Evolutionary conservation across 2,329 filamentous ascomycete species (phyloP), one percentile per base, ranked within the genome.

Genomic region (Cladosporium cucumerinum): DNA sequence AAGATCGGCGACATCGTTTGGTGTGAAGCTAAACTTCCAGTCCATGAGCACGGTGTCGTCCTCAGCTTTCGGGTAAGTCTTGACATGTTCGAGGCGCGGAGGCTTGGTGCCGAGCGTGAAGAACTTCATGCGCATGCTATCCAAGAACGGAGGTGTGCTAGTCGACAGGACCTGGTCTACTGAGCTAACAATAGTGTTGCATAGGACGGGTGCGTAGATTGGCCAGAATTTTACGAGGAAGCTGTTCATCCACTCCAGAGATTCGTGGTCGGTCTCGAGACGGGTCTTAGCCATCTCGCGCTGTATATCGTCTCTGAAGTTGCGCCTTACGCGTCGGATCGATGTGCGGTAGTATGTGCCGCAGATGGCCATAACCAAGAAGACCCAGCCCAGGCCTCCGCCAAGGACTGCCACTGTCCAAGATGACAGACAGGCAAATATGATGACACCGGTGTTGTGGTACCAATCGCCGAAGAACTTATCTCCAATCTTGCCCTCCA

Each of bases 211-310:
- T 63, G 95, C 92, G 76, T 97, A 98, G 73, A 99, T 99, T 67
- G 95, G 95, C 95, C 95, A 99, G 81, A 99, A 99, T 77, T 99
- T 99, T 80, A 96, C 88, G 72, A 99, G 77, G 81, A 99, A 99
- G 72, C 92, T 96, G 83, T 99, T 99, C 78, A 99, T 98, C 95
- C 95, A 99, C 78, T 99, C 95, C 57, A 99, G 82, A 64, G 91
- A 95, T 79, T 99, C 95, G 28, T 87, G 88, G 71, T 99, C 95
- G 10, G 88, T 95, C 72, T 98, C 95, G 62, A 99, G 82, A 72
- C 86, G 91, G 78, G 89, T 89, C 78, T 97, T 91, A 14, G 90
- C 89, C 83, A 97, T 85, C 77, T 97, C 93, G 62, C 95, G 89
- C 66, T 89, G 89, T 70, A 99, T 86, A 74, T 99, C 95, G 79